Evolutionary conservation across 2,329 filamentous ascomycete species (phyloP).

Genomic region (Beauveria medogensis): DNA sequence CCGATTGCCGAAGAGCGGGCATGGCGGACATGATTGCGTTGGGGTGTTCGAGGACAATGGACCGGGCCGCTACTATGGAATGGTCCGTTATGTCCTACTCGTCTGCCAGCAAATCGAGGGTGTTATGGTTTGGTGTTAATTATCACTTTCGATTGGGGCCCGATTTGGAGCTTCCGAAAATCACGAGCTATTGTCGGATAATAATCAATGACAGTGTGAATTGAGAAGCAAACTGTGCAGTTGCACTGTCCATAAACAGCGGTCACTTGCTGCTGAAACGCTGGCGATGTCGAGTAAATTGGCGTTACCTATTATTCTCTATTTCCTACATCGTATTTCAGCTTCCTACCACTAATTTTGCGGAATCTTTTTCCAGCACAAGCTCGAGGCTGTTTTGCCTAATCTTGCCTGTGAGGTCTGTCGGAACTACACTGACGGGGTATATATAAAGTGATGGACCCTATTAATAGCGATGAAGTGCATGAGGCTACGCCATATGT

Average conservation of each 20-base stretch:
- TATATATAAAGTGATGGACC: background rate
- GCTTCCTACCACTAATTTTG: too few relatives aligned
- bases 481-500: background rate
- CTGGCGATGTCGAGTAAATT: background rate
- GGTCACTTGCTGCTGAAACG: background rate
- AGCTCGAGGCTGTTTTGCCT: too few relatives aligned
- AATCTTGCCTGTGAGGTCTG: too few relatives aligned
- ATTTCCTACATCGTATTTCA: too few relatives aligned
- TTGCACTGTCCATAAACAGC: background rate
- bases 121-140: background rate
- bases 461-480: background rate
- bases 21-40: constrained; percentile 1
- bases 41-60: background rate
- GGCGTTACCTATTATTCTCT: too few relatives aligned
- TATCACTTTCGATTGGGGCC: background rate
- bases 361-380: too few relatives aligned
- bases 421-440: too few relatives aligned
- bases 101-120: background rate
- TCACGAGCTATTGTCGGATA: constrained; percentile 2
- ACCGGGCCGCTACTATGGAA: background rate
- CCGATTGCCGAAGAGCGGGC: constrained; percentile 2
- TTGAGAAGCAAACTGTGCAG: background rate
- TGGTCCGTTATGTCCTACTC: background rate
- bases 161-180: background rate
- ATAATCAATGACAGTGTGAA: background rate